These are phyloP conservation scores for Gossypium ekmanianum DNA, from an alignment of 345 rosid genomes.

Conservation along the genomic window DNA sequence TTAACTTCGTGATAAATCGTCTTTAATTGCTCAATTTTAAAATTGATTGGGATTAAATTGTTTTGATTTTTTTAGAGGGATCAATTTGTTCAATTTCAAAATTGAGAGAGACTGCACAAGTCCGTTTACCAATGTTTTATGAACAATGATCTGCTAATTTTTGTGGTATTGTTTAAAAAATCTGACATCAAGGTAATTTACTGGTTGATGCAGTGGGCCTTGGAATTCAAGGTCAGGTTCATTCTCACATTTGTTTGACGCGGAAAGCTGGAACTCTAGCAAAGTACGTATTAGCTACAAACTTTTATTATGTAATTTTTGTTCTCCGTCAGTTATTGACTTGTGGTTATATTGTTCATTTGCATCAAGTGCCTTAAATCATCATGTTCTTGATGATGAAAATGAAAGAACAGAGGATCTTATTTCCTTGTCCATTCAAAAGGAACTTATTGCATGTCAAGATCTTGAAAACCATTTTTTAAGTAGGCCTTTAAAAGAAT, in stretches of 20 bases:
- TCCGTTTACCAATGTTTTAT: not conserved
- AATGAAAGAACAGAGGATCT: not conserved
- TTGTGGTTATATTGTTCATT: not conserved
- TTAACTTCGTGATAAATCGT: too few relatives aligned
- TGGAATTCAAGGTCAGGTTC: conserved; percentile 70
- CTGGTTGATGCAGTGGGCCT: conserved; percentile 93
- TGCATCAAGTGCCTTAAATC: conserved; percentile 1
- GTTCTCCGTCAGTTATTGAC: not conserved
- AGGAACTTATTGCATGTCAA: not conserved
- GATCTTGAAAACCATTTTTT: not conserved
- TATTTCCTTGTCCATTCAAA: not conserved
- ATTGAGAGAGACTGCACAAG: too few relatives aligned
- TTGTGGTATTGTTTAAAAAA: conserved; percentile 35
- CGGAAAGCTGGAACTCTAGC: conserved; percentile 80
- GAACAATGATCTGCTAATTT: conserved; percentile 15
- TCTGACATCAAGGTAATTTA: conserved; percentile 86
- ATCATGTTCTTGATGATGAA: conserved; percentile 4
- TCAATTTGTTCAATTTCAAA: too few relatives aligned
- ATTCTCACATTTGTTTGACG: conserved; percentile 59
- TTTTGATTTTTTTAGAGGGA: too few relatives aligned
- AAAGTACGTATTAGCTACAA: conserved; percentile 38
- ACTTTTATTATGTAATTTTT: not conserved
- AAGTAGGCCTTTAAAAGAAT: not conserved
- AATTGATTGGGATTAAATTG: too few relatives aligned
- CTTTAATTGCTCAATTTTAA: too few relatives aligned